Base-by-base conservation (phyloP, 164 flowering plant genomes). In the Hamamelis virginiana region DNA sequence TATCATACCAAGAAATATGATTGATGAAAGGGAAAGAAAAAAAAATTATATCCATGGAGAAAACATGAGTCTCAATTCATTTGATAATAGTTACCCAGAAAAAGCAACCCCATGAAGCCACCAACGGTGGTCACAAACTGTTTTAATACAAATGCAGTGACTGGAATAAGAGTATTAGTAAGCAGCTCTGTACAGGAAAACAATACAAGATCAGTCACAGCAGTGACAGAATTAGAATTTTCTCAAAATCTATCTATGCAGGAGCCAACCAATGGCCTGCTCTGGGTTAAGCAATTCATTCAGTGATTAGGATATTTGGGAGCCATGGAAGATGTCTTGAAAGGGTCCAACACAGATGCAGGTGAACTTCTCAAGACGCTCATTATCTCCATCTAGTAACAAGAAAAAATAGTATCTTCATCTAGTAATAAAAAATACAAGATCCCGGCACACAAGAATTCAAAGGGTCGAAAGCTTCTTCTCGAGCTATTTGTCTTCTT, bases 171-270 rank as follows among this genome's bases (percentile, higher is more conserved):
- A 33, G 41, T 33, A 33, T 33, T 33, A 2, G 18, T n/a, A 18
- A 73, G 45, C 61, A 72, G 61, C 55, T 66, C 56, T 72, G 55
- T 67, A 72, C 75, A 66, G 48, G 16, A 66, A 41, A 33, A 52
- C 13, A 9, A 55, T 33, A 33, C 50, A 66, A n/a, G 69, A 23
- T 38, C 25, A 66, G 59, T 68, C 56, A 68, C 53, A 56, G 9
- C 9, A 45, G 38, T 23, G 50, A 23, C 14, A 38, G 2, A 6
- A 53, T 19, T n/a, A 13, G 52, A 48, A 5, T 16, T 48, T 48
- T 48, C 52, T 8, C 4, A 18, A 51, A 51, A 41, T 51, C 4
- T 50, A 52, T 51, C n/a, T 27, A 6, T 1, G 47, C 53, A 43
- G 67, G 12, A 26, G 55, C 55, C 11, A 44, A 64, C 44, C 68